Conservation (phyloP, 2,329 filamentous ascomycete species). For the Neurospora sp. region DNA sequence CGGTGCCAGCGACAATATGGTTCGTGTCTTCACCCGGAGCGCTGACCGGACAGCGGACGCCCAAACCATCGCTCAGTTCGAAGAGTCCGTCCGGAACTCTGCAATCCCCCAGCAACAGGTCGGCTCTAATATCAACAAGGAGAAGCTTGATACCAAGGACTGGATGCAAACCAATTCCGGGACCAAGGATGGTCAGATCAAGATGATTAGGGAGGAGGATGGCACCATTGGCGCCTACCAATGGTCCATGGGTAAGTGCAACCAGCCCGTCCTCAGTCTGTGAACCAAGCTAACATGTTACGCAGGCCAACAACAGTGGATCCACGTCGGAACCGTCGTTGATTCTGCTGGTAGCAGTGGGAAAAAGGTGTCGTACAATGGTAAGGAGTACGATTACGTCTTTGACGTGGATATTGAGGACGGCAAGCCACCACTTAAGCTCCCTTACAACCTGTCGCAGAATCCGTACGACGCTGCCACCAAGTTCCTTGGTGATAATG, state of each 20-base stretch:
- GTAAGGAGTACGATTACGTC: slow-evolving; percentile 89
- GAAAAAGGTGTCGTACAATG: slow-evolving; percentile 64
- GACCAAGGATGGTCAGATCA: slow-evolving; percentile 92
- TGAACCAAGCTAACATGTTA: slow-evolving; percentile 10
- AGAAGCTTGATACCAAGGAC: slow-evolving; percentile 79
- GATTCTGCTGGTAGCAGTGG: slow-evolving; percentile 77
- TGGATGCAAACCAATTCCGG: slow-evolving; percentile 74
- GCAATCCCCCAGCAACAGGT: slow-evolving; percentile 82
- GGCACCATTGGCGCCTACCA: slow-evolving; percentile 78
- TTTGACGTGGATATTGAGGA: slow-evolving; percentile 97
- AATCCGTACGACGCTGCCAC: slow-evolving; percentile 88
- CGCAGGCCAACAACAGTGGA: slow-evolving; percentile 58
- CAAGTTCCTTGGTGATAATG: slow-evolving; percentile 82
- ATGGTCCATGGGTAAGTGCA: slow-evolving; percentile 55
- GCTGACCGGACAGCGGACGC: slow-evolving; percentile 58
- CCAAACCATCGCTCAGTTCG: slow-evolving; percentile 61
- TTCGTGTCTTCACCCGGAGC: slow-evolving; percentile 73
- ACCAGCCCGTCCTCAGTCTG: background rate
- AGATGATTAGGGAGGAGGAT: slow-evolving; percentile 77
- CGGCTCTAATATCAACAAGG: slow-evolving; percentile 70
- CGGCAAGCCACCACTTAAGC: slow-evolving; percentile 80
- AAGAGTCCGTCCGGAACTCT: slow-evolving; percentile 71
- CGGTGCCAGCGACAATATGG: slow-evolving; percentile 78
- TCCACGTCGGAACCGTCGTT: slow-evolving; percentile 88
- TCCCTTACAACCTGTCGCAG: slow-evolving; percentile 88